Evolutionary conservation across 2,329 filamentous ascomycete species (phyloP).

Genomic region (Dactylellina parvicollis): DNA sequence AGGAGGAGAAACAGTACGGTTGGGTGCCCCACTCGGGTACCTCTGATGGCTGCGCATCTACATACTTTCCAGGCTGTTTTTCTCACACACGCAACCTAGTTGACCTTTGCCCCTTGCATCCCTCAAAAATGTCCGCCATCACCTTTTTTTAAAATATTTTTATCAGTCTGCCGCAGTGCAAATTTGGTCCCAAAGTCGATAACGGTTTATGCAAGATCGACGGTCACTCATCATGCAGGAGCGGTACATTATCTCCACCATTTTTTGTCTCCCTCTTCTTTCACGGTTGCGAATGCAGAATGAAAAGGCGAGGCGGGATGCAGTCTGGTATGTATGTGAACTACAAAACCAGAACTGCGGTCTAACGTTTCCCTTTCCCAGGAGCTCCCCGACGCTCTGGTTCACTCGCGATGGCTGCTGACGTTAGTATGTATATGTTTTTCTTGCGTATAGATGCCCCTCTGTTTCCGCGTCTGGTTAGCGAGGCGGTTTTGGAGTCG

Average conservation of each 20-base stretch:
- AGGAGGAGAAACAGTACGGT: conserved; percentile 37
- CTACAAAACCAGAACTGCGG: not conserved
- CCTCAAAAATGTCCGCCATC: conserved; percentile 35
- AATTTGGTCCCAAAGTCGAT: conserved; percentile 22
- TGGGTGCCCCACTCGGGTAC: conserved; percentile 41
- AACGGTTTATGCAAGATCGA: conserved; percentile 48
- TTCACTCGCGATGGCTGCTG: conserved; percentile 21
- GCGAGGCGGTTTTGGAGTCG: not conserved
- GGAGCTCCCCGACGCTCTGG: not conserved
- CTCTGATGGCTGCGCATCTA: conserved; percentile 44
- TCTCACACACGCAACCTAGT: conserved; percentile 48
- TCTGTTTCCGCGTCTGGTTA: conserved; percentile 8
- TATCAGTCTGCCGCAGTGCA: conserved; percentile 10
- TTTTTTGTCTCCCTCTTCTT: conserved; percentile 8
- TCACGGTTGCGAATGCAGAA: conserved; percentile 26
- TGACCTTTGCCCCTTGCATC: conserved; percentile 40
- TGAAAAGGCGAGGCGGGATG: conserved; percentile 47
- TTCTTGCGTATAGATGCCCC: conserved; percentile 22
- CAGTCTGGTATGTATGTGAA: conserved; percentile 9
- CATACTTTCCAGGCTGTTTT: conserved; percentile 49
- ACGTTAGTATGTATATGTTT: conserved; percentile 24
- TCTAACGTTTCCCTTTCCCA: conserved; percentile 1
- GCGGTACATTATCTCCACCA: conserved; percentile 31
- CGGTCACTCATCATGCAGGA: conserved; percentile 53
- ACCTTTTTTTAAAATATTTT: conserved; percentile 32